These are phyloP conservation scores for Paramecium bursaria DNA, from an alignment of 73 alveolate species.

Conservation along the genomic window DNA sequence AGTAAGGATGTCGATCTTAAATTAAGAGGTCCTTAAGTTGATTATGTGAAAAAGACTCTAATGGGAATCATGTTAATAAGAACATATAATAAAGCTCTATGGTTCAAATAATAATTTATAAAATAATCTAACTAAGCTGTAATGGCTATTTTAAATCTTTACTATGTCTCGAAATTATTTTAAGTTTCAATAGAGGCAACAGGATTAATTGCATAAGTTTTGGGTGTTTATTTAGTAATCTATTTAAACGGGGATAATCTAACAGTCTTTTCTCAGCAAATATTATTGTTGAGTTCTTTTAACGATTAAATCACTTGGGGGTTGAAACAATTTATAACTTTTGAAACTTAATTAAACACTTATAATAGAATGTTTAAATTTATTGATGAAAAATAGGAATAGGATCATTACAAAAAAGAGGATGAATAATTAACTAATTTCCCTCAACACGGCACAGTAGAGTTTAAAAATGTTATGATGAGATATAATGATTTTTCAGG, in stretches of 20 bases:
- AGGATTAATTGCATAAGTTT: constrained; percentile 24
- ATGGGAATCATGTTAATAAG: constrained; percentile 63
- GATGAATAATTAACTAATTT: constrained; percentile 1
- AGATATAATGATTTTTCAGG: constrained; percentile 38
- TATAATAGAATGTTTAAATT: constrained; percentile 39
- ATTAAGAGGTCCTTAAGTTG: constrained; percentile 59
- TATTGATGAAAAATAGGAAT: constrained; percentile 9
- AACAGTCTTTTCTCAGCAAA: neutral
- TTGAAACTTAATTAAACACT: constrained; percentile 21
- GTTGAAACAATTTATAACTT: constrained; percentile 21
- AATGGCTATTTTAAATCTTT: neutral
- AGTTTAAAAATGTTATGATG: constrained; percentile 55
- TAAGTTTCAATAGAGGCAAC: neutral
- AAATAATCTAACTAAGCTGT: neutral
- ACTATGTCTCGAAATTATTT: constrained; percentile 12
- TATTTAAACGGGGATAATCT: neutral
- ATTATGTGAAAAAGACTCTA: constrained; percentile 18
- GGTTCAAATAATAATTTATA: constrained; percentile 46
- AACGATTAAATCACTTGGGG: constrained; percentile 35
- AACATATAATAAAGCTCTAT: neutral
- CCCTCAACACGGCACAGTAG: constrained; percentile 37
- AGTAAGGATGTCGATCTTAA: constrained; percentile 34
- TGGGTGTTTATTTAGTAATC: neutral
- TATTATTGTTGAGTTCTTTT: constrained; percentile 10
- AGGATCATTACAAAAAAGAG: constrained; percentile 14